A percentile compares a stretch with the other conserved stretches of the same genome.
Evolutionary conservation across 148 eudicot species (phyloP).

Genomic region (Cornus suecica): DNA sequence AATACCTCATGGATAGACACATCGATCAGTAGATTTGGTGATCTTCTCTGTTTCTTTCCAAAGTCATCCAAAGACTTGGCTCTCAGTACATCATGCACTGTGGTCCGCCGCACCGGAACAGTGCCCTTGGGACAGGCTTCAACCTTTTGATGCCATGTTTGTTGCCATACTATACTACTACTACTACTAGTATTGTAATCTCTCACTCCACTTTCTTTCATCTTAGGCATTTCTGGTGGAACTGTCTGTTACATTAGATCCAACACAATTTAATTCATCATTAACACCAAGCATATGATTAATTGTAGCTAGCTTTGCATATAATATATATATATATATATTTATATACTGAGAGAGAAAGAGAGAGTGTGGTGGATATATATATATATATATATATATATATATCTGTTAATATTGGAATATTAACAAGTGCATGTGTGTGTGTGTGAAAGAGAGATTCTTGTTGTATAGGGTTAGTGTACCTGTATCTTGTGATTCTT

Average conservation of each 20-base stretch:
- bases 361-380: too few relatives aligned
- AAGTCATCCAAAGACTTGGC: constrained; percentile 85
- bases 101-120: constrained; percentile 73
- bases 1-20: constrained; percentile 96
- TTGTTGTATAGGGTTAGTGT: too few relatives aligned
- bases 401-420: too few relatives aligned
- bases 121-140: constrained; percentile 76
- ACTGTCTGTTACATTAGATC: constrained; percentile 42
- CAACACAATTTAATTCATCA: neutral
- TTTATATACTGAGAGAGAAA: too few relatives aligned
- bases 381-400: too few relatives aligned
- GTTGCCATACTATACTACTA: too few relatives aligned
- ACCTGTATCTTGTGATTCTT: constrained; percentile 99
- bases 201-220: constrained; percentile 17
- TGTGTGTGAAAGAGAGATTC: too few relatives aligned
- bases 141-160: constrained; percentile 87
- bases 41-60: constrained; percentile 61
- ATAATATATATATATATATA: too few relatives aligned
- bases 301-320: too few relatives aligned
- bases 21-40: too few relatives aligned
- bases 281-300: neutral
- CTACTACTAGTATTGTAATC: constrained; percentile 20
- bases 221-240: constrained; percentile 60
- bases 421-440: too few relatives aligned
- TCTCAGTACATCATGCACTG: constrained; percentile 70